A percentile compares a stretch with the other conserved stretches of the same genome.
These are phyloP conservation scores for Parietaria judaica DNA, from an alignment of 306 rosid genomes.

Conservation along the genomic window DNA sequence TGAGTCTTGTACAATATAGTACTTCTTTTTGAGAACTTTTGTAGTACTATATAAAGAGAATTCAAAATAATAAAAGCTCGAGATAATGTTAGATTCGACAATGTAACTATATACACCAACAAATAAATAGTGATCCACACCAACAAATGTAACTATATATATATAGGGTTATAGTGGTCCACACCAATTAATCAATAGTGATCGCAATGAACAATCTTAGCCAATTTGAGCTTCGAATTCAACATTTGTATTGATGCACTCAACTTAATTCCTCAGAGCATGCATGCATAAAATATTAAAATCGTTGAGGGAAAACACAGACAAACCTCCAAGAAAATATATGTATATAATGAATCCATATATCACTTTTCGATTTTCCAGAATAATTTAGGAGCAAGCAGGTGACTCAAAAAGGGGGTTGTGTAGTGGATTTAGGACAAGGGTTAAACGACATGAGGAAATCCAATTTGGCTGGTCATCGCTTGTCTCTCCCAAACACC, in stretches of 20 bases:
- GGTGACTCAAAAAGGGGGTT: conserved; percentile 14
- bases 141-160: not conserved
- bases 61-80: not conserved
- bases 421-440: conserved; percentile 34
- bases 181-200: not conserved
- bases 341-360: conserved; percentile 1
- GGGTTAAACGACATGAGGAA: conserved; percentile 45
- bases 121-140: conserved; percentile 11
- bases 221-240: conserved; percentile 10
- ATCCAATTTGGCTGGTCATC: conserved; percentile 43
- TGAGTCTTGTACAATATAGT: not conserved
- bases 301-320: conserved; percentile 3
- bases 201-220: not conserved
- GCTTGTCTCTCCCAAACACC: conserved; percentile 42
- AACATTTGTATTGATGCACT: conserved; percentile 11
- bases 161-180: not conserved
- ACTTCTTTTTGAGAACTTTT: conserved; percentile 13
- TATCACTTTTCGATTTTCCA: conserved; percentile 11
- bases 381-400: conserved; percentile 13
- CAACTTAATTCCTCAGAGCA: not conserved
- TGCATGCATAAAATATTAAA: conserved; percentile 9
- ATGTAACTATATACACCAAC: not conserved
- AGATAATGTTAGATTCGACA: not conserved
- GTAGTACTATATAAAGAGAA: not conserved
- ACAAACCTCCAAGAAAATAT: conserved; percentile 22